phyloP scores from a whole-genome alignment of 257 asterid genomes.

The Rauvolfia tetraphylla region DNA sequence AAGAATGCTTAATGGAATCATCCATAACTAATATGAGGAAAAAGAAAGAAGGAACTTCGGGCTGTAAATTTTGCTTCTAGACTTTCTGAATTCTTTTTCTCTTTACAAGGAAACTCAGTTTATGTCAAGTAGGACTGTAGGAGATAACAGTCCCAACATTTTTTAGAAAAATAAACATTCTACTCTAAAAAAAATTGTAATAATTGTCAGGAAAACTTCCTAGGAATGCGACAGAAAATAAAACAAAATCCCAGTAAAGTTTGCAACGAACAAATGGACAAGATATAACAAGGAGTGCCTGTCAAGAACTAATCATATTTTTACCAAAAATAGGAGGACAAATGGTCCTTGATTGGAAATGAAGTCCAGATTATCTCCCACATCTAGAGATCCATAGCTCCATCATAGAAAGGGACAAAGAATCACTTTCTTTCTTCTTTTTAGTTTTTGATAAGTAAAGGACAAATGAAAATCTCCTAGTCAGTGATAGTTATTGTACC shows the following conservation, averaged over 20 bases:
- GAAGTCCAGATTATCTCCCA: background rate
- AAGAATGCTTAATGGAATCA: background rate
- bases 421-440: background rate
- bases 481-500: no score
- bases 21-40: background rate
- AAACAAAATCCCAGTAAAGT: background rate
- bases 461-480: no score
- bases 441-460: background rate
- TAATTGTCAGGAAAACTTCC: background rate
- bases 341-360: no score
- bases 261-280: background rate
- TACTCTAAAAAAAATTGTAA: background rate
- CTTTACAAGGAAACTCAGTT: background rate
- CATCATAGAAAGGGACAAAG: background rate
- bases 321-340: no score
- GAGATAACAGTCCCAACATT: background rate
- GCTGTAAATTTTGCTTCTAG: background rate
- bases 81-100: no score
- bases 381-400: background rate
- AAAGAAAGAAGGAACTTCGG: background rate
- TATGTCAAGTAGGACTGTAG: background rate
- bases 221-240: background rate
- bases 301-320: background rate
- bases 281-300: background rate
- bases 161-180: no score